Conservation (phyloP, 495 filamentous ascomycete species). For the Glarea lozoyensis region DNA sequence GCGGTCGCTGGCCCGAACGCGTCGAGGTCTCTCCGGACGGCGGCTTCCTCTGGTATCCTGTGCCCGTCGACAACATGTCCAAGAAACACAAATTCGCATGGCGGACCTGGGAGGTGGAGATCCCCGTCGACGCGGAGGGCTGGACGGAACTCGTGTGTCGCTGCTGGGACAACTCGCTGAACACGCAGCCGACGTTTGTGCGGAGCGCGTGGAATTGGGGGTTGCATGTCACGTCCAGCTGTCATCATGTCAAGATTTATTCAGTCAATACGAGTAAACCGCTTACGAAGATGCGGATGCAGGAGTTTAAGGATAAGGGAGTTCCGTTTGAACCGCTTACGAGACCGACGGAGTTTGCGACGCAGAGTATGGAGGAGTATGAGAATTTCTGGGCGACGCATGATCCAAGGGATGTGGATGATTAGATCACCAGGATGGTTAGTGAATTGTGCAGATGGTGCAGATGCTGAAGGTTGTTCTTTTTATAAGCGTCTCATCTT, state of each 20-base stretch:
- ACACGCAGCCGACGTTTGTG: constrained; percentile 39
- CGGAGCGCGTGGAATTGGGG: constrained; percentile 49
- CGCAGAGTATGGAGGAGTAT: constrained; percentile 39
- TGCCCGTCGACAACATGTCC: constrained; percentile 38
- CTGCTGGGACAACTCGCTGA: constrained; percentile 51
- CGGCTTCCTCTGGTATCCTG: constrained; percentile 49
- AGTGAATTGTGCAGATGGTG: no score
- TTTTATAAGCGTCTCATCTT: no score
- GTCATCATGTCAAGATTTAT: constrained; percentile 54
- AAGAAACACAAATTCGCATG: constrained; percentile 47
- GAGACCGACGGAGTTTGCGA: constrained; percentile 33
- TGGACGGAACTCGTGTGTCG: constrained; percentile 49
- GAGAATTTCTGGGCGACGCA: constrained; percentile 33
- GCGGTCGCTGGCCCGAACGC: constrained; percentile 47
- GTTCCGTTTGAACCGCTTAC: constrained; percentile 43
- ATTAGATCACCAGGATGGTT: no score
- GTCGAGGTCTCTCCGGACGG: constrained; percentile 51
- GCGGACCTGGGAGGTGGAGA: constrained; percentile 41
- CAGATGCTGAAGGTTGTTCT: no score
- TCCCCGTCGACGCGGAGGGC: constrained; percentile 49
- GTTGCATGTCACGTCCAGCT: constrained; percentile 57
- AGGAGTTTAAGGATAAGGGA: constrained; percentile 36
- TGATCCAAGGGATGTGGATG: constrained; percentile 41
- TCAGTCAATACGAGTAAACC: constrained; percentile 47
- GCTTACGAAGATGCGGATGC: constrained; percentile 38